Evolutionary conservation across 805 yeast genomes (phyloP).

Genomic region (Saturnispora silvae): DNA sequence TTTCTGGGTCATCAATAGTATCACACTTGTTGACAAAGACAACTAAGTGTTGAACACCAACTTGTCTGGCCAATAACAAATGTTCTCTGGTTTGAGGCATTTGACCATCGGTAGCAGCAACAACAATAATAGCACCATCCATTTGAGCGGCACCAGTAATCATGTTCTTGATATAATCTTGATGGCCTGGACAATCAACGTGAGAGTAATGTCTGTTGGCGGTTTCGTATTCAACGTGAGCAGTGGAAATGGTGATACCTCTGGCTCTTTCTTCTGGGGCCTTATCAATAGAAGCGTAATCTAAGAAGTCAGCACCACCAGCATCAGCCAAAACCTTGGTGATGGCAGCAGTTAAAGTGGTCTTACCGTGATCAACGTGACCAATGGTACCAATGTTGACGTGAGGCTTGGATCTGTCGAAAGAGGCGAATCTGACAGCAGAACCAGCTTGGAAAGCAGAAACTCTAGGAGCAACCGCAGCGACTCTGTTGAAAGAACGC

Average conservation of each 20-base stretch:
- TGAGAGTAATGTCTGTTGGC: slow-evolving; percentile 93
- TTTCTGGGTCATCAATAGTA: slow-evolving; percentile 95
- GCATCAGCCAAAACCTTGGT: slow-evolving; percentile 81
- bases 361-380: slow-evolving; percentile 98
- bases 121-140: slow-evolving; percentile 99
- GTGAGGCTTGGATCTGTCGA: slow-evolving; percentile 93
- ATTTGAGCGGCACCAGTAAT: slow-evolving; percentile 99
- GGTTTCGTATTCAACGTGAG: slow-evolving; percentile 96
- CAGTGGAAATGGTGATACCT: slow-evolving; percentile 97
- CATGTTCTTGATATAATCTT: slow-evolving; percentile 98
- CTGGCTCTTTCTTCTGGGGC: slow-evolving; percentile 99
- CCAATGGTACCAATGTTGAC: slow-evolving; percentile 97
- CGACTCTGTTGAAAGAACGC: slow-evolving; percentile 21
- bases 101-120: slow-evolving; percentile 98
- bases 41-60: slow-evolving; percentile 95
- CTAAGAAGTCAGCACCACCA: slow-evolving; percentile 92
- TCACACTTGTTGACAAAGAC: slow-evolving; percentile 98
- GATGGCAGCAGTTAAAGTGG: slow-evolving; percentile 96
- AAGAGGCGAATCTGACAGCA: slow-evolving; percentile 52
- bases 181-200: slow-evolving; percentile 98
- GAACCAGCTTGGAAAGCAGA: slow-evolving; percentile 14
- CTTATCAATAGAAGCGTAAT: slow-evolving; percentile 86
- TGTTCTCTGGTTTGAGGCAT: slow-evolving; percentile 99
- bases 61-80: slow-evolving; percentile 96
- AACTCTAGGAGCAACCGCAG: slow-evolving; percentile 14